These are phyloP conservation scores for Skeletonema costatum DNA, from an alignment of 108 stramenopile species.

Conservation along the genomic window DNA sequence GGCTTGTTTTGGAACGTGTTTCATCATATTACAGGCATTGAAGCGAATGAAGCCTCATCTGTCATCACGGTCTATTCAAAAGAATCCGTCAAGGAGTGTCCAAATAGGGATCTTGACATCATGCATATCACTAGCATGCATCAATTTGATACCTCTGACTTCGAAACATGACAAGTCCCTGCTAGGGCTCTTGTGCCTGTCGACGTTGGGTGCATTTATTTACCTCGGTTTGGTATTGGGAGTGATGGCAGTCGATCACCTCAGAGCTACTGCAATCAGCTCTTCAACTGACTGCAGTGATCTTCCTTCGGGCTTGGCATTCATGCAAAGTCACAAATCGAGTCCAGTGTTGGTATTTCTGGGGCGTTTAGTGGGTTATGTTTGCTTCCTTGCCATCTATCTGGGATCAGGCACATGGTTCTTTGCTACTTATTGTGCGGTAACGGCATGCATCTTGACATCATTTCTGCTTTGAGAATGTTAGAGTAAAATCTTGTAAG, in stretches of 20 bases:
- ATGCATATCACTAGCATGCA: constrained; percentile 13
- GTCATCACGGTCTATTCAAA: constrained; percentile 25
- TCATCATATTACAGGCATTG: constrained; percentile 40
- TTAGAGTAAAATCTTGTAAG: not conserved
- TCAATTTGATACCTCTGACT: constrained; percentile 10
- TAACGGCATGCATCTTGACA: constrained; percentile 1
- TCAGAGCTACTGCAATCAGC: not conserved
- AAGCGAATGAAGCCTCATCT: constrained; percentile 31
- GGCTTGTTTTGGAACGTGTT: constrained; percentile 33
- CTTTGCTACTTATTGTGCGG: not conserved
- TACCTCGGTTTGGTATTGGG: not conserved
- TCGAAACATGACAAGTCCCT: constrained; percentile 9
- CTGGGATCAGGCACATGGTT: not conserved
- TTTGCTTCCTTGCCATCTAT: not conserved
- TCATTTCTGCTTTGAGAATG: not conserved
- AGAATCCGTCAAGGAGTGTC: constrained; percentile 45
- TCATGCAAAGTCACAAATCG: constrained; percentile 7
- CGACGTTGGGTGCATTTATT: not conserved
- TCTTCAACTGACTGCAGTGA: constrained; percentile 5
- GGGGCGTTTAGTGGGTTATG: constrained; percentile 12
- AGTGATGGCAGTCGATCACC: not conserved
- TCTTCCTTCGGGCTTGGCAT: constrained; percentile 6
- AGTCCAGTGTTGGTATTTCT: not conserved
- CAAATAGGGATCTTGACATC: constrained; percentile 43
- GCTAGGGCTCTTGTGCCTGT: constrained; percentile 15